Conservation (phyloP, 192 early-diverging fungal species). For the Coemansia sp. region DNA sequence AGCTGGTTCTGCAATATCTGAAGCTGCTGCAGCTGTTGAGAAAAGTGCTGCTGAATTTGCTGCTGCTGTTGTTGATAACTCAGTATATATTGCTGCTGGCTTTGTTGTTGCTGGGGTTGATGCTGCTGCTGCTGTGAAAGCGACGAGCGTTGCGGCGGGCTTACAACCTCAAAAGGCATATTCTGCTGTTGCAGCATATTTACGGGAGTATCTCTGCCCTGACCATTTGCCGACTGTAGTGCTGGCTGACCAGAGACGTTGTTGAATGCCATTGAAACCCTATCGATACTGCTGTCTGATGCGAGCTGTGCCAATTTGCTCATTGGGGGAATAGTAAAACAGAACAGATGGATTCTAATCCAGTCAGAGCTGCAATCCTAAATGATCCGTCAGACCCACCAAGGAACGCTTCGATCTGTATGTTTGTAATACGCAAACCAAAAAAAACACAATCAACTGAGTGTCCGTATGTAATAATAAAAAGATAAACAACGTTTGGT, state of each 20-base stretch:
- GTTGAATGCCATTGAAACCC: slow-evolving; percentile 47
- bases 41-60: slow-evolving; percentile 24
- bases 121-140: slow-evolving; percentile 14
- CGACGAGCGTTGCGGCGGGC: neutral
- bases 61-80: slow-evolving; percentile 22
- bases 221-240: slow-evolving; percentile 23
- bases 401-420: slow-evolving; percentile 4
- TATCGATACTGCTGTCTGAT: slow-evolving; percentile 38
- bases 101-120: slow-evolving; percentile 12
- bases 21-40: slow-evolving; percentile 22
- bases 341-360: slow-evolving; percentile 2
- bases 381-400: neutral
- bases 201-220: slow-evolving; percentile 14
- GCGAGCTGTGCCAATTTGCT: slow-evolving; percentile 35
- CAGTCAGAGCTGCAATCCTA: neutral
- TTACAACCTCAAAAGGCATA: slow-evolving; percentile 17
- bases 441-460: neutral
- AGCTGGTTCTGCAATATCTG: slow-evolving; percentile 19
- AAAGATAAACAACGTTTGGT: neutral
- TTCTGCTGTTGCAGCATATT: slow-evolving; percentile 31
- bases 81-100: slow-evolving; percentile 15
- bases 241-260: slow-evolving; percentile 39
- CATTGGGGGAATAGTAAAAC: slow-evolving; percentile 17
- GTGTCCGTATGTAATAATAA: neutral
- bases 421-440: neutral